Evolutionary conservation across 2,329 filamentous ascomycete species (phyloP).

Genomic region (Penicillium aurantiogriseum): DNA sequence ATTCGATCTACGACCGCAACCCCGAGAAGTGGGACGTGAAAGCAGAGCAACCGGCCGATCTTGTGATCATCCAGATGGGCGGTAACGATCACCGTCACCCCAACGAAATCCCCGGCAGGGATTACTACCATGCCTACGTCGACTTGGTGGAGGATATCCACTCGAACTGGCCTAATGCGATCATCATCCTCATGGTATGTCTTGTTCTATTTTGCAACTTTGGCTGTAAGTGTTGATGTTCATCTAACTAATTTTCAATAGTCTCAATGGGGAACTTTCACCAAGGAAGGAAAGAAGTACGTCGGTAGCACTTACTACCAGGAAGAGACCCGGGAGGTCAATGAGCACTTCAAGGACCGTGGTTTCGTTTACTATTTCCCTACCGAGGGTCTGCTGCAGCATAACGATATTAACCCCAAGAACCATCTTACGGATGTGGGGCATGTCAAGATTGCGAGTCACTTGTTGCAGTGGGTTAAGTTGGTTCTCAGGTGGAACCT

Average conservation of each 20-base stretch:
- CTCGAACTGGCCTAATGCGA: slow-evolving; percentile 40
- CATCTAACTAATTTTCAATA: slow-evolving; percentile 21
- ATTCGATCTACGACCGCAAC: slow-evolving; percentile 41
- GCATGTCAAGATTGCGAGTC: slow-evolving; percentile 60
- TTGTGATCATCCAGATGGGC: slow-evolving; percentile 49
- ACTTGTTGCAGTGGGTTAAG: slow-evolving; percentile 58
- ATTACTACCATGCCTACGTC: slow-evolving; percentile 44
- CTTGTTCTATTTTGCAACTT: background rate
- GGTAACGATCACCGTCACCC: slow-evolving; percentile 47
- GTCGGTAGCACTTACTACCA: slow-evolving; percentile 49
- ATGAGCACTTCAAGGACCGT: slow-evolving; percentile 51
- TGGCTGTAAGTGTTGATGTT: background rate
- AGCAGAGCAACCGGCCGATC: slow-evolving; percentile 35
- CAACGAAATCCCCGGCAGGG: slow-evolving; percentile 41
- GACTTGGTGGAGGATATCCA: slow-evolving; percentile 45
- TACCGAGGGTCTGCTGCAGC: slow-evolving; percentile 59
- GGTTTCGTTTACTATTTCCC: slow-evolving; percentile 63
- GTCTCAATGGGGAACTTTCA: slow-evolving; percentile 58
- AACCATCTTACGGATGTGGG: slow-evolving; percentile 63
- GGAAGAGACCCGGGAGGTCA: slow-evolving; percentile 52
- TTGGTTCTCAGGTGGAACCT: slow-evolving; percentile 58
- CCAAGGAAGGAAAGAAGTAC: slow-evolving; percentile 52
- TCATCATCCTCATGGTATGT: slow-evolving; percentile 43
- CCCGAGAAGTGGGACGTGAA: slow-evolving; percentile 32
- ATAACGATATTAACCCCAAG: slow-evolving; percentile 60